Percentiles rank a stretch among this genome's conserved stretches.
Evolutionary conservation across 208 protist species (phyloP).

Genomic region (Leishmania turanica): DNA sequence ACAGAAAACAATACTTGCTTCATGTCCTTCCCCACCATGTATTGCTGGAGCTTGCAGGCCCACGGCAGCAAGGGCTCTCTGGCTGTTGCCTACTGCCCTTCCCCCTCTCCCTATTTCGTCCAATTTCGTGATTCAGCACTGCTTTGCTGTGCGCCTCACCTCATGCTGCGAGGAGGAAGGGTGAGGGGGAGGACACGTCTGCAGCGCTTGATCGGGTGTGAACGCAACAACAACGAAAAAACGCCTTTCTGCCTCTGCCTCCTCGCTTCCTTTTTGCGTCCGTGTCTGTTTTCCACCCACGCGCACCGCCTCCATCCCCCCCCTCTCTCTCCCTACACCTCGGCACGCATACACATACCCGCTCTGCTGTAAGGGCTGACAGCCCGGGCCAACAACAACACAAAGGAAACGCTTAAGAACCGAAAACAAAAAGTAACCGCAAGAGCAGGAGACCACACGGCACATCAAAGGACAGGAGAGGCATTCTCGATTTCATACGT

Average conservation of each 20-base stretch:
- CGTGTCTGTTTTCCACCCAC: neutral
- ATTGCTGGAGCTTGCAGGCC: neutral
- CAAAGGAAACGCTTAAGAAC: neutral
- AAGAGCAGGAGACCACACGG: too few species aligned
- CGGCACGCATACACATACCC: neutral
- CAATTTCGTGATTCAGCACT: neutral
- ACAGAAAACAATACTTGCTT: neutral
- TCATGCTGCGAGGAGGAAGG: neutral
- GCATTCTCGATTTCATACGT: neutral
- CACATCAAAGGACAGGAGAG: neutral
- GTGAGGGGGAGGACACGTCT: neutral
- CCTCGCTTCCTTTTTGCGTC: neutral
- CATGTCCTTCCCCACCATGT: neutral
- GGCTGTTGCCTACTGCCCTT: neutral
- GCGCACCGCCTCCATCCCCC: neutral
- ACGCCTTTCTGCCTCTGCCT: neutral
- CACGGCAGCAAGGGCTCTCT: neutral
- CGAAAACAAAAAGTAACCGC: too few species aligned
- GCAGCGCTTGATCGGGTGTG: neutral
- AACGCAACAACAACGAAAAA: neutral
- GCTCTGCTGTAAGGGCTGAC: neutral
- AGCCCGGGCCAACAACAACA: neutral
- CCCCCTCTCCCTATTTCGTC: neutral
- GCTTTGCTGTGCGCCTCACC: neutral
- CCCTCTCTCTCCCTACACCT: neutral